Evolutionary conservation across 148 eudicot genomes (phyloP), one percentile per base, ranked within the genome.

Genomic region (Fagopyrum homotropicum): DNA sequence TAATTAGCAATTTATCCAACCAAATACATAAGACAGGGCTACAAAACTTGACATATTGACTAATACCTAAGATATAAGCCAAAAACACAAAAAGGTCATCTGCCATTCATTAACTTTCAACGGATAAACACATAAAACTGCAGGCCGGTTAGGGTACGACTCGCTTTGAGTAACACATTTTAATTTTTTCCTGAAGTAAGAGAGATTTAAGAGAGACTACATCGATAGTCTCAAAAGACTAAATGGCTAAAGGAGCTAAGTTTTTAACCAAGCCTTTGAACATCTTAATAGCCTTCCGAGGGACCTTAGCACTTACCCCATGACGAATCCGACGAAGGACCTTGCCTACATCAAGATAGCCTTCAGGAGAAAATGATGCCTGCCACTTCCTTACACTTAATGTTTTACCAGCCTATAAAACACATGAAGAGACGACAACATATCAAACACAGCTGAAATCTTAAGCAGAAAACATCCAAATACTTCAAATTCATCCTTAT

Each of bases 331-430:
- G 87, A 81, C 86, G 45, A 46, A 95, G 90, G 43, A 87, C 89
- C 85, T 91, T 89, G 82, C 92, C 87, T 81, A 95, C 88, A 82
- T 95, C 93, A 74, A 95, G 92, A 80, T 85, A 75, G 64, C 99
- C 99, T 75, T 95, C 99, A 49, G 88, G 81, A 72, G 89, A 77
- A 84, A 95, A 92, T 78, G 97, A 88, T 73, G 99, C 83, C 74
- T 87, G 89, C 98, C 98, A 94, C 79, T 89, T 94, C 72, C 98
- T 86, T 49, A 61, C 86, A 77, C 98, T 91, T 75, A 94, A 86
- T 8, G 97, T 91, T 79, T 85, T 91, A 14, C 98, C 98, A 81
- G 89, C 86, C 98, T 95, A 82, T 43, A 47, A 45, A 72, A 49
- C 15, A 19, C n/a, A 72, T 45, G 14, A 72, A 72, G 11, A 48